phyloP scores from a whole-genome alignment of 75 land plant genomes.

The Cunninghamia lanceolata region DNA sequence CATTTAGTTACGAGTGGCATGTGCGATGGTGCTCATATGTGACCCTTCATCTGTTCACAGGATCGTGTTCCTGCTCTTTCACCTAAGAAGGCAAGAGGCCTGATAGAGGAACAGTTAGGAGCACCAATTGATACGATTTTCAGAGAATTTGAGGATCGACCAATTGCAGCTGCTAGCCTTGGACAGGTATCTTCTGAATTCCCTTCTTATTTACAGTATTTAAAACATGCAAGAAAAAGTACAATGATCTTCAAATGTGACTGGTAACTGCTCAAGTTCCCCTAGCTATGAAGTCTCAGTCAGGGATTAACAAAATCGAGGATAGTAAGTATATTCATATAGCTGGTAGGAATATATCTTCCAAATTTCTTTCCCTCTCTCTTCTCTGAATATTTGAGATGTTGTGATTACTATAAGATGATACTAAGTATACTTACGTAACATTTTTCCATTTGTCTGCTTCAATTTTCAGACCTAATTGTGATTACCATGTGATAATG shows the following conservation, averaged over 20 bases:
- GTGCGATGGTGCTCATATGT: not conserved
- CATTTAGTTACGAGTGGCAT: not conserved
- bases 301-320: not conserved
- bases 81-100: conserved; percentile 61
- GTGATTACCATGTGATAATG: not conserved
- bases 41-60: conserved; percentile 27
- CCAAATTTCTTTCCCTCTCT: not conserved
- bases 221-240: not conserved
- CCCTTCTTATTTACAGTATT: not conserved
- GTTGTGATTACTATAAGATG: not conserved
- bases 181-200: conserved; percentile 71
- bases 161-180: conserved; percentile 99
- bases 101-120: conserved; percentile 78
- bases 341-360: not conserved
- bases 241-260: not conserved
- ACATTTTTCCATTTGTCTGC: not conserved
- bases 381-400: conserved; percentile 5
- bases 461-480: not conserved
- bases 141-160: conserved; percentile 79
- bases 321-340: not conserved
- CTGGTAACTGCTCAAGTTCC: not conserved
- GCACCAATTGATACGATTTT: conserved; percentile 63
- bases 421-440: not conserved
- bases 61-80: conserved; percentile 98
- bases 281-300: not conserved